Percentiles rank a stretch among this genome's conserved stretches.
Conservation (phyloP, 148 eudicot species). For the Rheum nobile region DNA sequence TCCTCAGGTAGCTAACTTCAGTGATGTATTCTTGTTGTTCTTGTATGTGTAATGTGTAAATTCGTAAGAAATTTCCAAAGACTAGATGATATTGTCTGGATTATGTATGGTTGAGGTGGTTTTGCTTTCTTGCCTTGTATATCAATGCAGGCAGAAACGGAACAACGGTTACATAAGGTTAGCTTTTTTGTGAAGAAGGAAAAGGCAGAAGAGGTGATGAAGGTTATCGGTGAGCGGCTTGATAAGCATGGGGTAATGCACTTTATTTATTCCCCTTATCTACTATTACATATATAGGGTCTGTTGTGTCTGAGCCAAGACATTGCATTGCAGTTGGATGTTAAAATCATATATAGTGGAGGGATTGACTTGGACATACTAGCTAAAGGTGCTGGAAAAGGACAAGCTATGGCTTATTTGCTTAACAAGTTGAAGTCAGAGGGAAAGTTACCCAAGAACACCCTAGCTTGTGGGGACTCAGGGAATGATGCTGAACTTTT, state of each 20-base stretch:
- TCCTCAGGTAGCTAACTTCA: constrained; percentile 48
- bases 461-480: constrained; percentile 70
- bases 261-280: no score
- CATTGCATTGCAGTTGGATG: constrained; percentile 63
- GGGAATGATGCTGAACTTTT: constrained; percentile 75
- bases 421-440: constrained; percentile 44
- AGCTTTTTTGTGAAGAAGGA: constrained; percentile 61
- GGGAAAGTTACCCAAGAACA: constrained; percentile 38
- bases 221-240: constrained; percentile 38
- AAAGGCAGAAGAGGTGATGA: constrained; percentile 48
- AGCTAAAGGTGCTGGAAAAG: constrained; percentile 78
- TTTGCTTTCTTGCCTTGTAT: constrained; percentile 3
- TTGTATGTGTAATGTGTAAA: neutral
- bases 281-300: no score
- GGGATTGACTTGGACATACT: constrained; percentile 63
- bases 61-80: neutral
- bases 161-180: constrained; percentile 57
- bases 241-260: constrained; percentile 64
- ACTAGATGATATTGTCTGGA: no score
- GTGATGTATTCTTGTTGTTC: neutral
- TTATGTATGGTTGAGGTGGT: no score
- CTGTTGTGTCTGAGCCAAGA: no score
- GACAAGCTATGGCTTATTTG: constrained; percentile 71
- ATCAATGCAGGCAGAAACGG: constrained; percentile 46
- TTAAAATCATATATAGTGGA: constrained; percentile 65